These are phyloP conservation scores for Nicotiana sylvestris DNA, from an alignment of 257 asterid species.

Conservation along the genomic window DNA sequence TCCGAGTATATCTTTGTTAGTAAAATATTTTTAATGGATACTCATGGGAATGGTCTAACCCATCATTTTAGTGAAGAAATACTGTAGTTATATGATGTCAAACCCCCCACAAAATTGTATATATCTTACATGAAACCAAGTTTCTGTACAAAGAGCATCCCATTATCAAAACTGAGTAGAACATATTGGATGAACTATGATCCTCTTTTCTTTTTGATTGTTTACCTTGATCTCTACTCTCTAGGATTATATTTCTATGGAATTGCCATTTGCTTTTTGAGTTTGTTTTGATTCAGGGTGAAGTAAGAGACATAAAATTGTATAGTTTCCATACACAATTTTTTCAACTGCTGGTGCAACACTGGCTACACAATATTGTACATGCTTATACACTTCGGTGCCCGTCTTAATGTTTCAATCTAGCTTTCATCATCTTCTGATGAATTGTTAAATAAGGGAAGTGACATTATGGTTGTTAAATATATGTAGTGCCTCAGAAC, in stretches of 20 bases:
- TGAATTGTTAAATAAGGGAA: background rate
- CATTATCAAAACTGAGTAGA: background rate
- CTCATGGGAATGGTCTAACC: background rate
- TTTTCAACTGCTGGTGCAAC: background rate
- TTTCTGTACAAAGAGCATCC: background rate
- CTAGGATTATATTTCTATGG: background rate
- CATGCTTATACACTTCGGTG: background rate
- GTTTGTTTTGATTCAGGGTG: background rate
- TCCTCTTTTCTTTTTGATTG: background rate
- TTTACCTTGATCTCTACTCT: no score
- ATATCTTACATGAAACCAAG: background rate
- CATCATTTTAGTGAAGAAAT: background rate
- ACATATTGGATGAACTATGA: background rate
- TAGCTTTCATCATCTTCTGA: background rate
- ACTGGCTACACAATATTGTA: background rate
- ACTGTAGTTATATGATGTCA: no score
- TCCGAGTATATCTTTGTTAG: background rate
- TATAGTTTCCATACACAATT: background rate
- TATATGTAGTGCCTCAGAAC: slow-evolving; percentile 41
- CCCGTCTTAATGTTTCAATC: background rate
- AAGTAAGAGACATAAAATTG: background rate
- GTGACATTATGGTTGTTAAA: background rate
- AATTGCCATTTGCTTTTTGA: background rate
- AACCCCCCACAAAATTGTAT: background rate
- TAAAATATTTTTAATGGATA: background rate